A percentile compares a stretch with the other conserved stretches of the same genome.
These are phyloP conservation scores for Chlorella sp. DNA, from an alignment of 139 green algal genomes.

Conservation along the genomic window DNA sequence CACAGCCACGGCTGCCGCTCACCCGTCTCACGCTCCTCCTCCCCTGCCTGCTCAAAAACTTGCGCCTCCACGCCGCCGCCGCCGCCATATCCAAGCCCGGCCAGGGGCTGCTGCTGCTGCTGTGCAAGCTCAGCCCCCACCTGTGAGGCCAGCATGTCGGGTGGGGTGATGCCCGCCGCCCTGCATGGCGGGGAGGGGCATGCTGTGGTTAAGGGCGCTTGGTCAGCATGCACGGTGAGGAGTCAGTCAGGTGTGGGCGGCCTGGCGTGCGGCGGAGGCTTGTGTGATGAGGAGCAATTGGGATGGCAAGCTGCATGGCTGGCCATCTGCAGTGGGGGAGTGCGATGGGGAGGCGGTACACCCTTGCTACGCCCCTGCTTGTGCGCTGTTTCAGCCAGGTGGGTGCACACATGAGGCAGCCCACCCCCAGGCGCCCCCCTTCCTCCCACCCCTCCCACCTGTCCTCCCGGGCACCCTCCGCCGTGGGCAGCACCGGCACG, in stretches of 20 bases:
- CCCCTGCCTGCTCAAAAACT: not conserved
- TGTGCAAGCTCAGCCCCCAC: not conserved
- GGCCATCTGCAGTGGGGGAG: not conserved
- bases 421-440: not conserved
- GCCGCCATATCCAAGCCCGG: not conserved
- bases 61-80: not conserved
- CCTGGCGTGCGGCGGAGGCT: no score
- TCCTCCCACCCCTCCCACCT: not conserved
- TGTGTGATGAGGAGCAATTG: not conserved
- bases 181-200: not conserved
- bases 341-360: no score
- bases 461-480: not conserved
- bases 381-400: no score
- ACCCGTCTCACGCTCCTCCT: not conserved
- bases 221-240: not conserved
- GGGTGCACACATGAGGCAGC: not conserved
- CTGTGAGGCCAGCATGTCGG: conserved; percentile 5
- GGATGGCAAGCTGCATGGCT: not conserved
- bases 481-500: not conserved
- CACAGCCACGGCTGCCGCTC: not conserved
- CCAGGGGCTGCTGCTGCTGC: no score
- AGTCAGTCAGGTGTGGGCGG: not conserved
- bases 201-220: not conserved
- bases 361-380: no score
- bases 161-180: not conserved